Base-by-base conservation (phyloP, 2,329 filamentous ascomycete species). In the Macrophomina tecta region DNA sequence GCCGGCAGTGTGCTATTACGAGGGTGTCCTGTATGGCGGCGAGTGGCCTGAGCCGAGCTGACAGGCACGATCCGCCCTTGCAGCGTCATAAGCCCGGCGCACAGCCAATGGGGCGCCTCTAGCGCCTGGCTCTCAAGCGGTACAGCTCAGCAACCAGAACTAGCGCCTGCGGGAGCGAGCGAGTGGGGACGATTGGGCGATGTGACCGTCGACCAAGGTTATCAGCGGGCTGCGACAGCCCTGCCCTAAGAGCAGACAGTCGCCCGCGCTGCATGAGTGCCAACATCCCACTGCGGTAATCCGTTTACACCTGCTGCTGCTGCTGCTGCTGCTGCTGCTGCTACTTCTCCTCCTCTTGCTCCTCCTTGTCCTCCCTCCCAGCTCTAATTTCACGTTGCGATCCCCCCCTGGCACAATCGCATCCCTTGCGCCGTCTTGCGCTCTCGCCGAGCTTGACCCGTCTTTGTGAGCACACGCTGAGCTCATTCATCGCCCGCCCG, bases 141-240 rank as follows among this genome's bases (percentile, higher is more conserved):
- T 23, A 62, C 58, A 46, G 45, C 58, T 62, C 52, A 48, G 40
- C 58, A 62, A 30, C 28, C 32, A 18, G 42, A 45, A n/a, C 52
- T 55, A 55, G 52, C 52, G 32, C 23, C 32, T 62, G 58, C 58
- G 58, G 58, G 58, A 46, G 58, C n/a, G 58, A 62, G 58, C 30
- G 28, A 62, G 56, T 61, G 56, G 56, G 56, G 56, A 61, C 56
- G 56, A 46, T 61, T 46, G 56, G 56, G 56, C 56, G 38, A 60
- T 40, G 11, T 38, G 32, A 36, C 51, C 51, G 32, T 32, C 32
- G 51, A n/a, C 55, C 55, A 61, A 61, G 56, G 56, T 36, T 61
- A 61, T 61, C 56, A 60, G 55, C 23, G 53, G 23, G n/a, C 53
- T 58, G 53, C 53, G 53, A 46, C 55, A 45, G 55, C 32, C 52